Evolutionary conservation across 2,329 filamentous ascomycete species (phyloP), one percentile per base, ranked within the genome.

Genomic region (Cladosporium sphaerospermum): DNA sequence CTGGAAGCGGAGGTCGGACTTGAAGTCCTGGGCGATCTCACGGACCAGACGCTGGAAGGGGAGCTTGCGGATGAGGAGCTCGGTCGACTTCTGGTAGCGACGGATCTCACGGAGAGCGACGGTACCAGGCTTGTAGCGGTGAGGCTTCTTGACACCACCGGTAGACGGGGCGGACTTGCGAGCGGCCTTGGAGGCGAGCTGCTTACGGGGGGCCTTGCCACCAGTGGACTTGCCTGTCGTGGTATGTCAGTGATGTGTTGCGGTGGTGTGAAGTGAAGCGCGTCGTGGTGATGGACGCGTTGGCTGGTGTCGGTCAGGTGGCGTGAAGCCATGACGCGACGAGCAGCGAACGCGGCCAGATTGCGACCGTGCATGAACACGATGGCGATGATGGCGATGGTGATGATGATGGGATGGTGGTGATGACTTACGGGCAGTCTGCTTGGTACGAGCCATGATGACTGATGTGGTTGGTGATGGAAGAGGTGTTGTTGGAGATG

Each of bases 161-260:
- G 93, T 97, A 60, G 90, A 96, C 66, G 93, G 93, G 58, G 93
- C 92, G 68, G 86, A 90, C 86, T 99, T 99, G 80, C 93, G 91
- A 70, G 93, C 92, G 64, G 92, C 93, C 88, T 96, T 96, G 82
- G 91, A 96, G 68, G 92, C 92, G 71, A 97, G 90, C 84, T 96
- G 91, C 89, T 99, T 99, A 77, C 82, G 80, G 65, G 82, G 82
- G 69, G 82, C 82, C 76, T 85, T 85, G 78, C 82, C 82, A 83
- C 82, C 82, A 73, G 81, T 84, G 71, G 80, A 83, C 78, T 96
- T 86, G 75, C 83, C 82, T 83, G 68, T 73, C 16, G 56, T 56
- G 56, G 55, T 56, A 36, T 64, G 68, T 74, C 64, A 70, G 66
- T 53, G 53, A 56, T 54, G 47, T 59, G 56, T 50, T 53, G 55